Conservation (phyloP, 495 filamentous ascomycete genomes). For the Penicillium riverlandense region DNA sequence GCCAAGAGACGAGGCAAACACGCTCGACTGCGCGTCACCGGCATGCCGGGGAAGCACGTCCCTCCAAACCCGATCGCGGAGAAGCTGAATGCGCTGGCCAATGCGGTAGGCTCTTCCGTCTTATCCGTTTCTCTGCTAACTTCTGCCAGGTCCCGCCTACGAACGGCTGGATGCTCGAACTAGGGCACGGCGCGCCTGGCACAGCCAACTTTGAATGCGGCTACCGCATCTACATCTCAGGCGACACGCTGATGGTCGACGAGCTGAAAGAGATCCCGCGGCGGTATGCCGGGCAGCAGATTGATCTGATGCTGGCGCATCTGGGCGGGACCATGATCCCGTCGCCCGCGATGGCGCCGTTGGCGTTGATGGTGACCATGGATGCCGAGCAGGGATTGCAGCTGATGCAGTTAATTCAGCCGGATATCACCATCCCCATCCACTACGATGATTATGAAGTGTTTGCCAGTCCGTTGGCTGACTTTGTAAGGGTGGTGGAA, state of each 20-base stretch:
- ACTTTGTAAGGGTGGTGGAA: slow-evolving; percentile 51
- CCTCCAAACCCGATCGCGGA: slow-evolving; percentile 39
- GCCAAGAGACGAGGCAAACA: not conserved
- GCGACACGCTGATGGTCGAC: slow-evolving; percentile 61
- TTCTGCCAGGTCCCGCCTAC: slow-evolving; percentile 50
- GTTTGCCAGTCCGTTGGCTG: slow-evolving; percentile 50
- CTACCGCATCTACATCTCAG: slow-evolving; percentile 66
- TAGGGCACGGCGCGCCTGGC: slow-evolving; percentile 36
- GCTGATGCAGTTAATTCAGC: slow-evolving; percentile 52
- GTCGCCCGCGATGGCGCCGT: slow-evolving; percentile 42
- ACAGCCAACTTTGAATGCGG: slow-evolving; percentile 34
- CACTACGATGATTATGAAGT: slow-evolving; percentile 66
- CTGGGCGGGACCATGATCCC: slow-evolving; percentile 62
- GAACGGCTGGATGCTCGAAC: slow-evolving; percentile 66
- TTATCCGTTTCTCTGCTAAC: not conserved
- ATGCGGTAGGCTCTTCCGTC: slow-evolving; percentile 33
- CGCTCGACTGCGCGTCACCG: slow-evolving; percentile 49
- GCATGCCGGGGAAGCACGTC: slow-evolving; percentile 66
- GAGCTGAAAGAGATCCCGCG: slow-evolving; percentile 55
- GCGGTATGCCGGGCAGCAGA: slow-evolving; percentile 37
- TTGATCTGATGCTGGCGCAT: slow-evolving; percentile 65
- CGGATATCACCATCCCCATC: slow-evolving; percentile 61
- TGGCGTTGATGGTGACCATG: slow-evolving; percentile 62
- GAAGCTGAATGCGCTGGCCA: slow-evolving; percentile 48
- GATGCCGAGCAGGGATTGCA: slow-evolving; percentile 57